Percentiles rank a stretch among this genome's conserved stretches.
phyloP scores from a whole-genome alignment of 768 basidiomycete species.

The Leccinum rimulosum region DNA sequence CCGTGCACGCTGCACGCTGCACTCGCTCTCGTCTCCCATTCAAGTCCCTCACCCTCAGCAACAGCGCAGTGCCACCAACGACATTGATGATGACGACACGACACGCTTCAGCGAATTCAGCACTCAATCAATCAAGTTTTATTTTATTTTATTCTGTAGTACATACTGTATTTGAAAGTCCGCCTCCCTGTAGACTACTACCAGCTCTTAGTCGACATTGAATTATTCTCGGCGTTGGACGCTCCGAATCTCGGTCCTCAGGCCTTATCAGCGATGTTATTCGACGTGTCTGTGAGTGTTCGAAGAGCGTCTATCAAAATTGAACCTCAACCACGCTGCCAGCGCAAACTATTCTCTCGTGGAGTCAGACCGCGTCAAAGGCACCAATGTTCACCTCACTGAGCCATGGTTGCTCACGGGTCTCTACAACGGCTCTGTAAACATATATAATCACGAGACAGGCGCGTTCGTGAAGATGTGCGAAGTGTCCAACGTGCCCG shows the following conservation, averaged over 20 bases:
- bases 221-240: conserved; percentile 6
- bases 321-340: background rate
- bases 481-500: conserved; percentile 96
- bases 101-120: too few relatives aligned
- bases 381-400: conserved; percentile 94
- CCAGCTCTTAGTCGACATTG: background rate
- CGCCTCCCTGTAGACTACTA: too few relatives aligned
- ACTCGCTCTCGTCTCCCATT: too few relatives aligned
- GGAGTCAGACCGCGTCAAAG: conserved; percentile 90
- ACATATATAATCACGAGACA: conserved; percentile 96
- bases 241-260: conserved; percentile 1
- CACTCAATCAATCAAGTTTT: too few relatives aligned
- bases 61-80: too few relatives aligned
- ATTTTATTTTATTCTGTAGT: too few relatives aligned
- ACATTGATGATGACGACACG: too few relatives aligned
- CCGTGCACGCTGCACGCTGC: too few relatives aligned
- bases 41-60: too few relatives aligned
- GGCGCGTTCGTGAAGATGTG: conserved; percentile 93
- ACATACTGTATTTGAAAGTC: too few relatives aligned
- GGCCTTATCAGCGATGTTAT: conserved; percentile 37
- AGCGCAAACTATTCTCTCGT: conserved; percentile 90
- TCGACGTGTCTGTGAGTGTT: conserved; percentile 50
- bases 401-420: conserved; percentile 93
- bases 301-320: background rate
- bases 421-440: conserved; percentile 96